Evolutionary conservation across 129 eudicot genomes (phyloP), one percentile per base, ranked within the genome.

Genomic region (Flaveria ramosissima): DNA sequence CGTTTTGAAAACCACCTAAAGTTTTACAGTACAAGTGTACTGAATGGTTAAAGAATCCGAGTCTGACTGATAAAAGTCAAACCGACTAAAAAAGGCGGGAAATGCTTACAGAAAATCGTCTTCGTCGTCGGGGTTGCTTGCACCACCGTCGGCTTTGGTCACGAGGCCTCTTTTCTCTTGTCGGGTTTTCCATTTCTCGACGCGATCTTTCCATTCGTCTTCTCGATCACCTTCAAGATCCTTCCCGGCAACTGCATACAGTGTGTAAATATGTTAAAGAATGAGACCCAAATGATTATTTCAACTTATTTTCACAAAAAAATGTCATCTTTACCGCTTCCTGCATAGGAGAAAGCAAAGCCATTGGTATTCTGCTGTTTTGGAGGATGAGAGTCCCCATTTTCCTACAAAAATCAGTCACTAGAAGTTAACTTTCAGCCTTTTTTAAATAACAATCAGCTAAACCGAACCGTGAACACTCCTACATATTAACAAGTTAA

Each of bases 121-220:
- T 72, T 91, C 98, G 55, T 94, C 90, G 7, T 73, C 92, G 17
- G 80, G 88, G 73, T 91, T 92, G 30, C 82, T 79, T 76, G 84
- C 92, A 24, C 82, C 93, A 50, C 88, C 88, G 9, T 84, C 86
- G 19, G 80, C 21, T 82, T 87, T 89, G 63, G 81, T 68, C 15
- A 89, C 88, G 6, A 87, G 81, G 17, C 97, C 97, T 91, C 88
- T 80, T 81, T 91, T 94, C 71, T 91, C 97, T 81, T 94, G 99
- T 78, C 96, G 80, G 56, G 90, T 85, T 84, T 94, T 94, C 99
- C 99, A 94, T 85, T 91, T 89, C 77, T 94, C 97, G 15, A 94
- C 92, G 56, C 99, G 89, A 20, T 94, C 99, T 75, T 91, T 94
- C 99, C 99, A 94, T 83, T 94, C 99, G 14, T 84, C 79, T 15